Base-by-base conservation (phyloP, 305 asterid species). In the Fraxinus platypoda region DNA sequence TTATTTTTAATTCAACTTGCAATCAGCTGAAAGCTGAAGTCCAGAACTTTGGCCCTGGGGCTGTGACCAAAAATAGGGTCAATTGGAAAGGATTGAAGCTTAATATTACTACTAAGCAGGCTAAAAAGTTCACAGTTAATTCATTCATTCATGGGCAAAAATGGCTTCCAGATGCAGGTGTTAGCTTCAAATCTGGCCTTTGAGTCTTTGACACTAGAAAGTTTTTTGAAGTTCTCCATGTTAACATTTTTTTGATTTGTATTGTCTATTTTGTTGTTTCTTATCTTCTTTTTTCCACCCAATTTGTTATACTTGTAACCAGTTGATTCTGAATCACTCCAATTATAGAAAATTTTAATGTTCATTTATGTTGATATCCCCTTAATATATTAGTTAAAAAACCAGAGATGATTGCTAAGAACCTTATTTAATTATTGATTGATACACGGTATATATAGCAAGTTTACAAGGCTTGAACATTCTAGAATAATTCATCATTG, bases 81-180 rank as follows among this genome's bases (percentile, higher is more conserved):
- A 85, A 81, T 0, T 94, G 98, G 98, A 85, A 2, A 79, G 97
- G 98, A 0, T 82, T 91, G 88, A 93, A 82, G 85, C 87, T 88
- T 76, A 84, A 85, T 12, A 89, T 89, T 4, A 83, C 28, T 66
- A 83, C 87, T 0, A 71, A 81, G n/a, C 90, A 86, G 49, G 88
- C 84, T 15, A 88, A 83, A 28, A 87, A 84, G 79, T 94, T 94
- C 49, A 88, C 98, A 0, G 94, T 90, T 17, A 88, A 86, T 3
- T 81, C 86, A 1, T 92, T 94, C 73, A 81, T 91, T 37, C 2
- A 76, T 11, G 94, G 94, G 4, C 85, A 85, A 8, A 85, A 83
- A 52, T 94, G 98, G 98, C 85, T 94, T 81, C 85, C 91, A 1
- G 83, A 72, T 6, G 85, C 93, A 0, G 88, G 87, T 0, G 89